Base-by-base conservation (phyloP, 1,284 basidiomycete genomes). In the Caloboletus inedulis region DNA sequence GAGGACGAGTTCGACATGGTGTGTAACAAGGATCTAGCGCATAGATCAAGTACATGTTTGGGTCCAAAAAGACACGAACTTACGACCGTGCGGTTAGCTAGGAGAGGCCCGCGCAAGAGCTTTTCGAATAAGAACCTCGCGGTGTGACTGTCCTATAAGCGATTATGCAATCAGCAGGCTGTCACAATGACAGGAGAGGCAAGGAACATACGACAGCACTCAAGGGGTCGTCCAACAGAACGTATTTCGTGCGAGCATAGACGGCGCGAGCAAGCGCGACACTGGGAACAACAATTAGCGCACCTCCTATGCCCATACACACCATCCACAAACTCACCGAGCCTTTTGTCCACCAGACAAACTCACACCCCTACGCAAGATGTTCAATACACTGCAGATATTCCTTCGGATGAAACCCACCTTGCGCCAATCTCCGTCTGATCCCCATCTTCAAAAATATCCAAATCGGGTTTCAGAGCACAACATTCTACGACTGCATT, bases 1-100 rank as follows among this genome's bases (percentile, higher is more conserved):
- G 6, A 84, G 72, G 19, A 83, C 79, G 2, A 86, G 74, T 52
- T 82, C 80, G 50, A 84, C 78, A 52, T 85, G 82, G 50, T 86
- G 84, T 0, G 85, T 85, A n/a, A 83, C 81, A 13, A 83, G 71
- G 19, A 83, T 66, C 78, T 82, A 46, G 7, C 13, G 1, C 5
- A 25, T 2, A 25, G 16, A 47, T 64, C 42, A 54, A 33, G 4
- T 13, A 43, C 23, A 27, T 2, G 6, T 7, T 13, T 7, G 10
- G 1, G 4, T 23, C 4, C 8, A 23, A 47, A 34, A 0, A 8
- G 18, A 19, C 6, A 4, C 4, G n/a, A 12, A 69, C 74, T 56
- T 53, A 85, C 78, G 51, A 85, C 78, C 1, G 83, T 87, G 10
- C 84, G 77, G 52, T 80, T 69, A 7, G 71, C 73, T 25, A 85